Base-by-base conservation (phyloP, 192 early-diverging fungal genomes). In the Mortierella alpina region DNA sequence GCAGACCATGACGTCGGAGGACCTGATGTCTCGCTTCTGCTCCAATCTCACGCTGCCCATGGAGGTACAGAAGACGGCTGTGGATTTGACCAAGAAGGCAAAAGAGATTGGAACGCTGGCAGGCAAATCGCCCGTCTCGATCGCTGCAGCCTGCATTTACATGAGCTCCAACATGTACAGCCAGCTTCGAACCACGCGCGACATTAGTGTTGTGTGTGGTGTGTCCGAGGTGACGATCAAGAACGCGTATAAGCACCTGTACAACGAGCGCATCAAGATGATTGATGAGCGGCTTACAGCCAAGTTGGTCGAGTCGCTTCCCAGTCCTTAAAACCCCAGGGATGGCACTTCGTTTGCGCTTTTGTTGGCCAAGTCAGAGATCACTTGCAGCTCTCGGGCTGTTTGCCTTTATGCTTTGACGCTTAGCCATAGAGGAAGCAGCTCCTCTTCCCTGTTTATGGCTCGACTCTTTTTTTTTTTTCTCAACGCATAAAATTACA, bases 161-260 rank as follows among this genome's bases (percentile, higher is more conserved):
- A 89, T 98, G 87, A 93, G 90, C 6, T 91, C 90, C 45, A 90
- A 90, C 55, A 69, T 99, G 40, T 92, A 91, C 47, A 83, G 84
- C 15, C 85, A 91, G 59, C 88, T 89, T 5, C 88, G 93, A 42
- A 80, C 87, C 5, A 92, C 95, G 7, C 86, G 84, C 40, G 93
- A 95, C 14, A 94, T 99, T 66, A 93, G 95, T 39, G 75, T 91
- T 39, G 91, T 96, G 0, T 93, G 94, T 15, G 95, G 96, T 61
- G 96, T 96, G 56, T 97, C 96, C 18, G 97, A 99, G 75, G 91
- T 93, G 13, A 99, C 97, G 0, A 92, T 99, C 65, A 95, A 95
- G 79, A 95, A 90, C 83, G 90, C 94, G 6, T 95, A 95, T 73
- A 91, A 90, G 64, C 81, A 88, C 42, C 72, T 95, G 18, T 93